Evolutionary conservation across 2,329 filamentous ascomycete species (phyloP).

Genomic region (Epichloe typhina): DNA sequence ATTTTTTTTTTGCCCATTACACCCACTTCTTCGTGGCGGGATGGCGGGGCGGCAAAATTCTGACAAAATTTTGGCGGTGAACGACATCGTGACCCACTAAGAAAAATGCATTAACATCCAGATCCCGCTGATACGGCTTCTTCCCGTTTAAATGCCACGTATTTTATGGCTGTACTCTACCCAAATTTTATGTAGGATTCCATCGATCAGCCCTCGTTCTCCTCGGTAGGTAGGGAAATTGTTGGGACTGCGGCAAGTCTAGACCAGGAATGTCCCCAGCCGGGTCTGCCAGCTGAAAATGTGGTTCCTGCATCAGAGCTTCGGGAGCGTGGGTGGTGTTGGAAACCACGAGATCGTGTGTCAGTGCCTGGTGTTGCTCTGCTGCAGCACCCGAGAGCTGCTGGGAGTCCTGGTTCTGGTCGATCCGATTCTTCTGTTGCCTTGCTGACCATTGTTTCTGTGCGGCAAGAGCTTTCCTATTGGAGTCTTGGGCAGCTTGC

Average conservation of each 20-base stretch:
- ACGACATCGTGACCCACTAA: background rate
- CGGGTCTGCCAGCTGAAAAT: constrained; percentile 15
- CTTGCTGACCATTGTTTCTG: constrained; percentile 14
- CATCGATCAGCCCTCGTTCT: constrained; percentile 16
- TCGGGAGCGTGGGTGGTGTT: constrained; percentile 7
- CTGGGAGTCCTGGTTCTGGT: background rate
- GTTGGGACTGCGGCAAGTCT: constrained; percentile 13
- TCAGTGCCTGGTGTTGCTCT: constrained; percentile 5
- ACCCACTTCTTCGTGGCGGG: background rate
- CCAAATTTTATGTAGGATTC: background rate
- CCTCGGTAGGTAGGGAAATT: constrained; percentile 17
- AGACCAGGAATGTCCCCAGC: background rate
- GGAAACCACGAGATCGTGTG: constrained; percentile 4
- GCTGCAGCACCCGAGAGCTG: constrained; percentile 3
- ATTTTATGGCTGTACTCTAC: background rate
- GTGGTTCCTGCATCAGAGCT: constrained; percentile 16
- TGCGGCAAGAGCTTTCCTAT: constrained; percentile 13
- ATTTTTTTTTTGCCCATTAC: background rate
- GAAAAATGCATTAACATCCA: background rate
- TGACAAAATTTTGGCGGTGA: constrained; percentile 17
- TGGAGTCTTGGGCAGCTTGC: constrained; percentile 24
- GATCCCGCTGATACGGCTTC: too few relatives aligned
- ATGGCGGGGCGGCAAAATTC: constrained; percentile 11
- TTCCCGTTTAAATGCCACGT: background rate
- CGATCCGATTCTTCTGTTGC: constrained; percentile 7